phyloP scores from a whole-genome alignment of 768 basidiomycete genomes.

The Leucosporidium scottii region DNA sequence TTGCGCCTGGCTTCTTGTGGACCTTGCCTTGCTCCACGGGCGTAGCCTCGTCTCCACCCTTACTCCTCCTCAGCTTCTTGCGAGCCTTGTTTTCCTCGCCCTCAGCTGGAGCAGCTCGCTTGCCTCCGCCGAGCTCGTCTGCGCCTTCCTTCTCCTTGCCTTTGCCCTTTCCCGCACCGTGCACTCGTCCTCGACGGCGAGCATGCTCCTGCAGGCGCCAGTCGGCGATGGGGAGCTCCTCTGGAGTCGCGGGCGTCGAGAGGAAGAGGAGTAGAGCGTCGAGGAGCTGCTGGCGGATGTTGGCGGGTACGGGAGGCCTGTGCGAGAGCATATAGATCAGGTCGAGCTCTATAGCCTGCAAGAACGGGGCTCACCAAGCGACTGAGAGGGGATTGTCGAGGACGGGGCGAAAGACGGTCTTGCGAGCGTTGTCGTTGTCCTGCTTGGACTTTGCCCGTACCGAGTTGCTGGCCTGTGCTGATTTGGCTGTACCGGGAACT shows the following conservation, averaged over 20 bases:
- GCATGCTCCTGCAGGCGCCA: constrained; percentile 26
- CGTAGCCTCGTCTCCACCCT: background rate
- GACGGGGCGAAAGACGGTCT: constrained; percentile 20
- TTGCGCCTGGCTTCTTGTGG: background rate
- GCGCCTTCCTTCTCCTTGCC: background rate
- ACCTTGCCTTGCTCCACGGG: background rate
- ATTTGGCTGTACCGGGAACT: too few relatives aligned
- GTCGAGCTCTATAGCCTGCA: too few relatives aligned
- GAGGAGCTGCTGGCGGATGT: constrained; percentile 13
- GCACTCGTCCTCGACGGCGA: background rate
- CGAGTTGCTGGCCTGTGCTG: background rate
- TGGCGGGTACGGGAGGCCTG: constrained; percentile 24
- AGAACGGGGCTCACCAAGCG: constrained; percentile 6
- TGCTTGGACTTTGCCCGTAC: constrained; percentile 15
- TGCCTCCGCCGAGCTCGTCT: background rate
- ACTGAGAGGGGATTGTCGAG: constrained; percentile 21
- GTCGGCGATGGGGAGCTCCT: constrained; percentile 10
- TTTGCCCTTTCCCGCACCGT: background rate
- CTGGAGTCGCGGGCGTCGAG: background rate
- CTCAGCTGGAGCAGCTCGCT: background rate
- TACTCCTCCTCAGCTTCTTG: background rate
- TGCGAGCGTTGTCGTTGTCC: constrained; percentile 10
- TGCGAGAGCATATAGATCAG: background rate
- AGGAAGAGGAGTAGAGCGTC: constrained; percentile 18
- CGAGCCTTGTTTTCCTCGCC: background rate